Base-by-base conservation (phyloP, 306 rosid genomes). In the Dryas octopetala region DNA sequence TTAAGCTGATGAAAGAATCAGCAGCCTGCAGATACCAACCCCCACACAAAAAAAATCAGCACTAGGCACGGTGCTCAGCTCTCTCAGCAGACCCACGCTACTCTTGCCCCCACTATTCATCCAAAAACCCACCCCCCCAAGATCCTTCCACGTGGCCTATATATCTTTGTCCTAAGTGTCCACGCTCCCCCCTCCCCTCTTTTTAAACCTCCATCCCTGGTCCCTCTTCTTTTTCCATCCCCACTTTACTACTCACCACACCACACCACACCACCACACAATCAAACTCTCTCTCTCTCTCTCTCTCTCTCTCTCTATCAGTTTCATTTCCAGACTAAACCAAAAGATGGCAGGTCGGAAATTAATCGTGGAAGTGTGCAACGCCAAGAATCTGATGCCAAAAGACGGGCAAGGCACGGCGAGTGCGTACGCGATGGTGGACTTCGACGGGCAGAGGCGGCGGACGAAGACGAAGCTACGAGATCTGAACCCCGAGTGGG, bases 321-420 rank as follows among this genome's bases (percentile, higher is more conserved):
- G 15, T 38, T 14, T 16, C 14, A 12, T 43, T 58, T 67, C 57
- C 44, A 17, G 23, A 74, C 46, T 9, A 1, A 3, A n/a, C 4
- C 59, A 4, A 1, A 3, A 17, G 23, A 93, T 93, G 97, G 88
- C 95, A 14, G 94, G 75, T 0, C 83, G 97, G 44, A 94, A 88
- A 86, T 88, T 94, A 6, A 50, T 88, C 1, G 97, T 94, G 1
- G 90, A 91, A 70, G 79, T 94, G n/a, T 86, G 89, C 77, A 87
- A 81, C 14, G 98, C 98, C 9, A 90, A 90, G 83, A 94, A 94
- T 60, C 54, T 94, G 73, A 94, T 90, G 98, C 98, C 97, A 0
- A 94, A 94, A 68, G 98, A 94, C 60, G 97, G 97, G 19, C 98
- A 94, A 83, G 98, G 98, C 69, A 94, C 98, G 2, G 95, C 97